These are phyloP conservation scores for Sclerotinia glacialis DNA, from an alignment of 2,329 filamentous ascomycete species.

Conservation along the genomic window DNA sequence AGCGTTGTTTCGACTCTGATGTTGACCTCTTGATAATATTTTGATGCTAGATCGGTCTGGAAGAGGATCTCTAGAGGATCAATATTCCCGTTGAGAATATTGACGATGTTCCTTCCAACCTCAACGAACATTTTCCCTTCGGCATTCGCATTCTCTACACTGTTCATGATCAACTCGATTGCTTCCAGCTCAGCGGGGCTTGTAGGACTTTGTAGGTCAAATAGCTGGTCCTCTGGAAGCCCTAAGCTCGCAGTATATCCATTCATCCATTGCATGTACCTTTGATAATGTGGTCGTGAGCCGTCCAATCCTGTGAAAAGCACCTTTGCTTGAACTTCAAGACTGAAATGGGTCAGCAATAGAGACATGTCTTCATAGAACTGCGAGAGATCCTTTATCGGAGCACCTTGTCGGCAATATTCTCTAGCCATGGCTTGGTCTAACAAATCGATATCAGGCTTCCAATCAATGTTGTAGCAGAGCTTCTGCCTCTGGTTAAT, in stretches of 20 bases:
- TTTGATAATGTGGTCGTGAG: neutral
- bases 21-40: neutral
- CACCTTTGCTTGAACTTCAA: neutral
- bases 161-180: neutral
- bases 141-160: conserved; percentile 13
- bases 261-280: neutral
- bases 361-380: neutral
- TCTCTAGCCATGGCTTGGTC: neutral
- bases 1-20: neutral
- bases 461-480: neutral
- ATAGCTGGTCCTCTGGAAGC: neutral
- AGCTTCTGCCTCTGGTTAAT: neutral
- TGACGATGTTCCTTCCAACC: neutral
- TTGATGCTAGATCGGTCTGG: neutral
- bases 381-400: neutral
- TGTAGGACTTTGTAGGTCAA: neutral
- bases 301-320: no score
- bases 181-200: neutral
- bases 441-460: neutral
- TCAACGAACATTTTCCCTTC: neutral
- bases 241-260: neutral
- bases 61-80: neutral
- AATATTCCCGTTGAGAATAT: neutral
- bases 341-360: neutral
- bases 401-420: neutral